phyloP scores from a whole-genome alignment of 164 flowering plant species.

The Vitis rotundifolia region DNA sequence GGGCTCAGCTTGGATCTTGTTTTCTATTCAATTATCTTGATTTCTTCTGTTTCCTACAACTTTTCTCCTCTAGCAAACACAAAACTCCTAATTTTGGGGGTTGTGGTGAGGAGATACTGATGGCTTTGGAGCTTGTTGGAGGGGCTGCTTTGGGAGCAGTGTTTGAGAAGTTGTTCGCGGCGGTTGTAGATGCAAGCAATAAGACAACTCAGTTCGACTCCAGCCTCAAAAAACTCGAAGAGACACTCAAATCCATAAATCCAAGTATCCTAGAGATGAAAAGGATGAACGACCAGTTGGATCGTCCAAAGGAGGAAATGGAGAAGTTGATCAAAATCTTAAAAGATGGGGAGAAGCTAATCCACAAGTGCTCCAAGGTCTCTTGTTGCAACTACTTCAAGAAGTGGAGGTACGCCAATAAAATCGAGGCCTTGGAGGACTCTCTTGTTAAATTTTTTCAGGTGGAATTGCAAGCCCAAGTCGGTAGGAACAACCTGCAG shows the following conservation, averaged over 20 bases:
- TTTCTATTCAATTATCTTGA: too few relatives aligned
- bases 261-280: conserved; percentile 8
- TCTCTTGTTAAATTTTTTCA: conserved; percentile 5
- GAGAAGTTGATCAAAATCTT: not conserved
- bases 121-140: not conserved
- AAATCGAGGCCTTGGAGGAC: conserved; percentile 14
- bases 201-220: conserved; percentile 11
- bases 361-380: conserved; percentile 18
- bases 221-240: conserved; percentile 4
- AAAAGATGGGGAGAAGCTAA: conserved; percentile 6
- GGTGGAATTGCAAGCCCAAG: too few relatives aligned
- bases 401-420: conserved; percentile 6
- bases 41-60: too few relatives aligned
- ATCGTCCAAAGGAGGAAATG: not conserved
- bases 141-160: conserved; percentile 15
- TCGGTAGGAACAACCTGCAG: too few relatives aligned
- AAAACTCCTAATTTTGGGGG: too few relatives aligned
- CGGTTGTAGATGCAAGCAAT: not conserved
- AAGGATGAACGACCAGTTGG: not conserved
- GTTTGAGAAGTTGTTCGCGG: conserved; percentile 4
- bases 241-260: not conserved
- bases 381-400: not conserved
- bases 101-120: too few relatives aligned
- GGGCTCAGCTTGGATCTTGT: too few relatives aligned
- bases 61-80: too few relatives aligned